Evolutionary conservation across 441 rosid genomes (phyloP).

Genomic region (Euphorbia celastroides): DNA sequence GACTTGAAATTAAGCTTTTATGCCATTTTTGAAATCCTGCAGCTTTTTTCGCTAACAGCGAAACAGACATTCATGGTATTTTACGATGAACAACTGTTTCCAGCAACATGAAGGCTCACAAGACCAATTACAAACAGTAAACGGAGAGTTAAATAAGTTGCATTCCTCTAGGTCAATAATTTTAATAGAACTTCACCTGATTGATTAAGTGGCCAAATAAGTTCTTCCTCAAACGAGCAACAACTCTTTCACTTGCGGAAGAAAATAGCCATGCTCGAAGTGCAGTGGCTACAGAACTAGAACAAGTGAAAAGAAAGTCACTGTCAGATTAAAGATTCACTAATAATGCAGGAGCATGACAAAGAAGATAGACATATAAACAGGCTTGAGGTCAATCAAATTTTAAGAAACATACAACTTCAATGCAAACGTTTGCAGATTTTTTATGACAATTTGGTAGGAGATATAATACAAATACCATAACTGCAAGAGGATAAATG

Average conservation of each 20-base stretch:
- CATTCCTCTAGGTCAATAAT: neutral
- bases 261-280: constrained; percentile 86
- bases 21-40: neutral
- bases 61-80: constrained; percentile 5
- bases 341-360: neutral
- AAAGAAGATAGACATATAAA: neutral
- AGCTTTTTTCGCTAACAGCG: neutral
- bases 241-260: constrained; percentile 90
- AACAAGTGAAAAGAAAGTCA: constrained; percentile 8
- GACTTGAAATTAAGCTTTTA: neutral
- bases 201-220: constrained; percentile 73
- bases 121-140: neutral
- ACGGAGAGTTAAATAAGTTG: neutral
- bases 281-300: constrained; percentile 75
- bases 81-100: neutral
- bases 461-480: neutral
- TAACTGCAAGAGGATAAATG: neutral
- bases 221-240: constrained; percentile 78
- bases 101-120: neutral
- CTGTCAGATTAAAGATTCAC: neutral
- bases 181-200: constrained; percentile 43
- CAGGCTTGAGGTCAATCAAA: neutral
- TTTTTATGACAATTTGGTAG: neutral
- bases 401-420: neutral
- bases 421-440: neutral